Base-by-base conservation (phyloP, 208 protist species). In the Leishmania major region DNA sequence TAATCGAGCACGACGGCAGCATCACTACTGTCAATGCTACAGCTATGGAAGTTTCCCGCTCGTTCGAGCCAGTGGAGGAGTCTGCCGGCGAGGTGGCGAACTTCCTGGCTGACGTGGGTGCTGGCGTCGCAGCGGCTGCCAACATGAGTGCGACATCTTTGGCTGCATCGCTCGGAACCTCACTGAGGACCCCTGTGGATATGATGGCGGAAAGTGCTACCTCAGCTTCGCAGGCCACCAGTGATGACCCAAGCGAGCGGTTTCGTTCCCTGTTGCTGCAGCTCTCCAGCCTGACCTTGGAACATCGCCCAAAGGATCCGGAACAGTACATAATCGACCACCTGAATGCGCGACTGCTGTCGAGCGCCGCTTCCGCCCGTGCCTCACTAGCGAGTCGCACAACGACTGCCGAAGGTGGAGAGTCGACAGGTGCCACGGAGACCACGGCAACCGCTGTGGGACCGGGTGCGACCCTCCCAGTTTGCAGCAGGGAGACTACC, bases 301-400 rank as follows among this genome's bases (percentile, higher is more conserved):
- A 77, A 35, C 83, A 80, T 67, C 80, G 82, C 15, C 85, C 89
- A 28, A 88, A 89, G 59, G 91, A 94, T 77, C 87, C 89, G 43
- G 89, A 92, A 67, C 86, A 90, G 85, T 90, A 77, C 70, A 82
- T 94, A 8, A 78, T 94, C 19, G 91, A 94, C 76, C 70, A 89
- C 82, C 81, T 94, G 35, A 69, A 82, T 43, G 85, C 84, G 5
- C 79, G 82, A 7, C 70, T 87, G 69, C 83, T 92, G 51, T 80
- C 79, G 55, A 80, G 79, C 73, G 81, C 73, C 72, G 59, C 76
- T 37, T 75, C 57, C 40, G 37, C 75, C 37, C 75, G 79, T 8
- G 78, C 81, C 4, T 71, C 78, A 19, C 51, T 28, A 4, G 79
- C 49, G 35, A 74, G 53, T 31, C 15, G 28, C 28, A 31, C 15